Evolutionary conservation across 202 grass and related monocot species (phyloP).

Genomic region (Zoysia matrella): DNA sequence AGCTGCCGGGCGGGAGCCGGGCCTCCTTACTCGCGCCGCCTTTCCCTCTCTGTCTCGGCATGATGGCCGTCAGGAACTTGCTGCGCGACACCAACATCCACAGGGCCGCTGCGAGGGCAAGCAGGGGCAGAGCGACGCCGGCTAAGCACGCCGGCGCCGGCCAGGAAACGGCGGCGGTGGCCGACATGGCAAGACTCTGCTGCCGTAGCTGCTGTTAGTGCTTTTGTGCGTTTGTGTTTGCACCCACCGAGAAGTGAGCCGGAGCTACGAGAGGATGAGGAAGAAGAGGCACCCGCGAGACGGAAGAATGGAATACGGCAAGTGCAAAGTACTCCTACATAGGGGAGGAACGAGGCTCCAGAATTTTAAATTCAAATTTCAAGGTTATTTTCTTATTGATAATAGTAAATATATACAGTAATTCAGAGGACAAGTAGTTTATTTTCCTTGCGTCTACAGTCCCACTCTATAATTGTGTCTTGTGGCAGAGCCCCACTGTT

Average conservation of each 20-base stretch:
- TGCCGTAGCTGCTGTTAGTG: background rate
- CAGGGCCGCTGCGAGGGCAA: background rate
- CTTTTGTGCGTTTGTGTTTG: background rate
- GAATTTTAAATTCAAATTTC: background rate
- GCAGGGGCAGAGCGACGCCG: conserved; percentile 12
- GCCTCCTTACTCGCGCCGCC: background rate
- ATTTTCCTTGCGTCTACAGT: conserved; percentile 9
- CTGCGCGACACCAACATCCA: conserved; percentile 20
- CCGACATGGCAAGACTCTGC: conserved; percentile 25
- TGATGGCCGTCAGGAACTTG: conserved; percentile 19
- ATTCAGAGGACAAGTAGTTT: background rate
- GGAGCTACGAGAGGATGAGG: conserved; percentile 21
- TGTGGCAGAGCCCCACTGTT: conserved; percentile 19
- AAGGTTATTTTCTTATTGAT: background rate
- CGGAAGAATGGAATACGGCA: conserved; percentile 1
- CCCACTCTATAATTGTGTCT: conserved; percentile 54
- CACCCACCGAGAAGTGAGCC: conserved; percentile 15
- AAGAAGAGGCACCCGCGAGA: background rate
- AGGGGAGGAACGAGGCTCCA: background rate
- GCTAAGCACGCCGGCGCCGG: conserved; percentile 18
- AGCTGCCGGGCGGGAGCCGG: conserved; percentile 66
- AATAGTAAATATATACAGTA: background rate
- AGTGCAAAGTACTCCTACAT: conserved; percentile 28
- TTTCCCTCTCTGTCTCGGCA: background rate
- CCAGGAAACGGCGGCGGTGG: background rate